A percentile compares a stretch with the other conserved stretches of the same genome.
Conservation (phyloP, 2,329 filamentous ascomycete species). For the Orbilia quercus region DNA sequence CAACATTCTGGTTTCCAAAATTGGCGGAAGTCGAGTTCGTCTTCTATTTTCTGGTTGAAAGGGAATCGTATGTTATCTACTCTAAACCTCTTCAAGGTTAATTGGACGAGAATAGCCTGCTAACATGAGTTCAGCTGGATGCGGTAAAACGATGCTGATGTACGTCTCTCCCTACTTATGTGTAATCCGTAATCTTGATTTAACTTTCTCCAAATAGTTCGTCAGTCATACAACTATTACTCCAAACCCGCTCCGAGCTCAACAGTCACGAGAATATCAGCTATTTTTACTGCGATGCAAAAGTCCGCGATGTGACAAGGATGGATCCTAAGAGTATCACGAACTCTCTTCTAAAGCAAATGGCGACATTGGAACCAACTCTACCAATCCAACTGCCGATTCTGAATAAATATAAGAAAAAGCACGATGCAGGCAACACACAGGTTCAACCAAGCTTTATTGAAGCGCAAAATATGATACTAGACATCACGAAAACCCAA, state of each 20-base stretch:
- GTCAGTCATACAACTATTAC: constrained; percentile 41
- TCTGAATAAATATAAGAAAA: constrained; percentile 6
- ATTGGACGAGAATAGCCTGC: constrained; percentile 59
- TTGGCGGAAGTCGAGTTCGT: constrained; percentile 57
- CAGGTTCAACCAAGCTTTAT: constrained; percentile 14
- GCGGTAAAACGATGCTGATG: constrained; percentile 61
- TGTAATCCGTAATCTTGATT: no score
- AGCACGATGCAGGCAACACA: constrained; percentile 9
- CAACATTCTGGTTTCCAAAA: constrained; percentile 39
- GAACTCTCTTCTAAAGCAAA: constrained; percentile 58
- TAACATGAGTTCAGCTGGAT: constrained; percentile 60
- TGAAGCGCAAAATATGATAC: constrained; percentile 7
- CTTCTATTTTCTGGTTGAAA: constrained; percentile 58
- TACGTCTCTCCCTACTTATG: no score
- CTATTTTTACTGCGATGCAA: constrained; percentile 63
- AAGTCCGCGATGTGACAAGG: constrained; percentile 58
- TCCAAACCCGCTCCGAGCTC: constrained; percentile 11
- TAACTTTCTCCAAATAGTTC: no score
- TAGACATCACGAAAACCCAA: constrained; percentile 60
- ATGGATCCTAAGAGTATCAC: constrained; percentile 61
- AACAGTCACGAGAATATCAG: constrained; percentile 60
- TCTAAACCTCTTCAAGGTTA: background rate
- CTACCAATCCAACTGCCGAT: constrained; percentile 17
- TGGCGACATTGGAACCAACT: constrained; percentile 22
- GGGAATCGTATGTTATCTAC: constrained; percentile 58